Percentiles rank a stretch among this genome's conserved stretches.
Evolutionary conservation across 2,329 filamentous ascomycete species (phyloP).

Genomic region (Fusarium sp.): DNA sequence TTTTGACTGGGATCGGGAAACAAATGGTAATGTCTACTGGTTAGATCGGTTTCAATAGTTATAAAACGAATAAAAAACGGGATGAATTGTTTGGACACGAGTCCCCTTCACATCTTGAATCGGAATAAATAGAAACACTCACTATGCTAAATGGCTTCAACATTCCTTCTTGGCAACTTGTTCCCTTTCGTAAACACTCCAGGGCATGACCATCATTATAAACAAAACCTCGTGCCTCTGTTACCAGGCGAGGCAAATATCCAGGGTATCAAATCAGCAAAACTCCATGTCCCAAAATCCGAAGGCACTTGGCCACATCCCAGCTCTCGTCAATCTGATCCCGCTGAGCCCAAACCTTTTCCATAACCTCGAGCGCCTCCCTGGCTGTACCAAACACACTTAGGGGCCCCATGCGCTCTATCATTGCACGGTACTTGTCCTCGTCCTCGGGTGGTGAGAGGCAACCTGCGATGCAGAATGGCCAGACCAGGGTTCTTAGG

Average conservation of each 20-base stretch:
- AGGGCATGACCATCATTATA: not conserved
- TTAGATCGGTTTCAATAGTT: constrained; percentile 38
- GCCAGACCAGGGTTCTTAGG: constrained; percentile 55
- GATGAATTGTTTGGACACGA: constrained; percentile 14
- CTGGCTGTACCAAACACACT: constrained; percentile 60
- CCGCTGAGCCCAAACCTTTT: constrained; percentile 58
- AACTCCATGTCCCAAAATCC: constrained; percentile 54
- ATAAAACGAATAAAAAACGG: constrained; percentile 38
- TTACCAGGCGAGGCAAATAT: not conserved
- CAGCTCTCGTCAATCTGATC: constrained; percentile 56
- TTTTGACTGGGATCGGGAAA: constrained; percentile 24
- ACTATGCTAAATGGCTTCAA: not conserved
- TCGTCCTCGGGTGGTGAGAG: constrained; percentile 56
- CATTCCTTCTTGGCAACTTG: not conserved
- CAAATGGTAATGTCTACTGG: constrained; percentile 47
- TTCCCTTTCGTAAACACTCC: not conserved
- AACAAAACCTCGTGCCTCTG: not conserved
- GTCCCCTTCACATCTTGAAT: constrained; percentile 15
- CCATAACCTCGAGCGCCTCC: constrained; percentile 59
- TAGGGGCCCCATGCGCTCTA: constrained; percentile 55
- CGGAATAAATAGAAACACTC: not conserved
- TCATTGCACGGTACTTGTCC: constrained; percentile 56
- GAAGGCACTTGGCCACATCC: constrained; percentile 59
- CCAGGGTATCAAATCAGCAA: constrained; percentile 53
- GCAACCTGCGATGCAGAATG: constrained; percentile 58